phyloP scores from a whole-genome alignment of 306 rosid species.

The Lathyrus oleraceus region DNA sequence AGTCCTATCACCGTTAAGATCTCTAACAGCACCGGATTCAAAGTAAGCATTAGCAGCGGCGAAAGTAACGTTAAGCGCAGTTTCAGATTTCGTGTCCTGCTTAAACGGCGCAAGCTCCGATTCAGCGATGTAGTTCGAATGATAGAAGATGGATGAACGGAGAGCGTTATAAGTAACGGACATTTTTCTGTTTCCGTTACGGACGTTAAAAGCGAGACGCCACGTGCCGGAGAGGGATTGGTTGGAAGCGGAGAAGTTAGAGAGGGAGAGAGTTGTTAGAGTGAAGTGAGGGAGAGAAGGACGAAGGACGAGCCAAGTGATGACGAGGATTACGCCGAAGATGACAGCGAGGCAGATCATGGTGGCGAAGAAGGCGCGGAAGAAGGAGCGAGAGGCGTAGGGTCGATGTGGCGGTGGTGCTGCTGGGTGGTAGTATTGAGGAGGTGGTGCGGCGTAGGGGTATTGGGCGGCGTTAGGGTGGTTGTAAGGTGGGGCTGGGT shows the following conservation, averaged over 20 bases:
- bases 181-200: conserved; percentile 75
- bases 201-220: conserved; percentile 49
- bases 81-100: conserved; percentile 47
- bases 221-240: conserved; percentile 62
- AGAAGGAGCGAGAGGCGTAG: conserved; percentile 39
- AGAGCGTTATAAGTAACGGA: conserved; percentile 50
- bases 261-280: conserved; percentile 50
- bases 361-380: conserved; percentile 64
- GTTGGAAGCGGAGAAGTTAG: conserved; percentile 49
- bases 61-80: conserved; percentile 47
- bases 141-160: conserved; percentile 42
- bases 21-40: neutral
- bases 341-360: conserved; percentile 57
- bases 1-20: conserved; percentile 40
- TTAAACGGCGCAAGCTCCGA: conserved; percentile 54
- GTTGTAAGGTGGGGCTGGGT: conserved; percentile 51
- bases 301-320: conserved; percentile 83
- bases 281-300: conserved; percentile 68
- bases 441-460: conserved; percentile 53
- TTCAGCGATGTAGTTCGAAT: conserved; percentile 29
- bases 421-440: conserved; percentile 42
- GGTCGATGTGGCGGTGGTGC: conserved; percentile 27
- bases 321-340: conserved; percentile 49
- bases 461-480: conserved; percentile 43
- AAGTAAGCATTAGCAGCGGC: conserved; percentile 44